phyloP scores from a whole-genome alignment of 495 filamentous ascomycete species.

The Melanomma pulvis-pyrius region DNA sequence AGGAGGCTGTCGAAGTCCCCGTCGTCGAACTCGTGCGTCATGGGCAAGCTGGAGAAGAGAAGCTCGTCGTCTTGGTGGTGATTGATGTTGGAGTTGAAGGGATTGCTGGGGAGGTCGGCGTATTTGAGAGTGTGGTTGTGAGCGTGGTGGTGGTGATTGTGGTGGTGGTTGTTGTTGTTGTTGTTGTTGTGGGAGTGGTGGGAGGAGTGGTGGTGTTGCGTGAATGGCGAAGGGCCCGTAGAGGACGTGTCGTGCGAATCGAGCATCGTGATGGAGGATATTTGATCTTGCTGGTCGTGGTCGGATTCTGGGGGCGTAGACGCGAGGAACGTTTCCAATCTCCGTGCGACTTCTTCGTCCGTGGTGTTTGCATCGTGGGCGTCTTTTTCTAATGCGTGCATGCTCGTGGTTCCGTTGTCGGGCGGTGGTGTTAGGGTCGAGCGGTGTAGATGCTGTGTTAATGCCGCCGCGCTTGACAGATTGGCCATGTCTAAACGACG shows the following conservation, averaged over 20 bases:
- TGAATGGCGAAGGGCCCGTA: background rate
- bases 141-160: background rate
- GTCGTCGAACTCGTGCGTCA: slow-evolving; percentile 43
- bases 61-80: slow-evolving; percentile 38
- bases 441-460: background rate
- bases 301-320: slow-evolving; percentile 46
- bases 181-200: background rate
- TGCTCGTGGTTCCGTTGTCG: slow-evolving; percentile 38
- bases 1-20: slow-evolving; percentile 46
- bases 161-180: background rate
- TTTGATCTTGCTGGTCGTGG: slow-evolving; percentile 15
- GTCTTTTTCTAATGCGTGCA: slow-evolving; percentile 25
- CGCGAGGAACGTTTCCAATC: slow-evolving; percentile 47
- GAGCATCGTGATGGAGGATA: slow-evolving; percentile 11
- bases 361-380: slow-evolving; percentile 23
- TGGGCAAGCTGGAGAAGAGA: slow-evolving; percentile 28
- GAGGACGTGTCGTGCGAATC: slow-evolving; percentile 4
- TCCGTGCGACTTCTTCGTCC: slow-evolving; percentile 44
- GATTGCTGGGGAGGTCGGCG: background rate
- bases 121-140: background rate
- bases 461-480: background rate
- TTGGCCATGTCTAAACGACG: slow-evolving; percentile 33
- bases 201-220: background rate
- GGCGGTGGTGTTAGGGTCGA: slow-evolving; percentile 48
- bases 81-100: slow-evolving; percentile 20